These are phyloP conservation scores for Hamigera avellanea DNA, from an alignment of 495 filamentous ascomycete genomes.

Conservation along the genomic window DNA sequence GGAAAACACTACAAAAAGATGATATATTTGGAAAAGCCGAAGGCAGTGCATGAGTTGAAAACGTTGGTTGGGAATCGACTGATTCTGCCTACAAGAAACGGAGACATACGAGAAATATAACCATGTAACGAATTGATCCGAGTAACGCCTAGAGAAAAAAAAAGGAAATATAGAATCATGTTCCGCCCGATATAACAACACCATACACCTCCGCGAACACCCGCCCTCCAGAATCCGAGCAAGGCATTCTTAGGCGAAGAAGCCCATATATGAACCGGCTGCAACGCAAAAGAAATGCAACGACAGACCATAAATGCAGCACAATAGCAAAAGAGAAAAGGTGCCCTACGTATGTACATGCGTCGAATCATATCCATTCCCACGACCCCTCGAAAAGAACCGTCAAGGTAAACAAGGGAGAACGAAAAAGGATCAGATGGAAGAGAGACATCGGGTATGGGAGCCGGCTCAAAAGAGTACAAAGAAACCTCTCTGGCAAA, in stretches of 20 bases:
- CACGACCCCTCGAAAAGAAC: slow-evolving; percentile 1
- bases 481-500: too few relatives aligned
- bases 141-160: background rate
- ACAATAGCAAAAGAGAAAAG: slow-evolving; percentile 4
- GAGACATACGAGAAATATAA: too few relatives aligned
- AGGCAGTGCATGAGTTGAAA: too few relatives aligned
- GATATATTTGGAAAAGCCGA: too few relatives aligned
- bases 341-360: slow-evolving; percentile 17
- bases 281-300: slow-evolving; percentile 3
- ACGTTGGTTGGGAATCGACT: too few relatives aligned
- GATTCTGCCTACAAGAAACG: too few relatives aligned
- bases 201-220: slow-evolving; percentile 15
- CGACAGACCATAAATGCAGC: too few relatives aligned
- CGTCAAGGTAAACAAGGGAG: slow-evolving; percentile 1
- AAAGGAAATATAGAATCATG: slow-evolving; percentile 3
- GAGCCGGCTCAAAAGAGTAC: too few relatives aligned
- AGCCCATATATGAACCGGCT: slow-evolving; percentile 7
- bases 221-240: slow-evolving; percentile 8
- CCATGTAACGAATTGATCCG: too few relatives aligned
- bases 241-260: slow-evolving; percentile 7
- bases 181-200: slow-evolving; percentile 12
- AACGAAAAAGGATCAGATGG: slow-evolving; percentile 1
- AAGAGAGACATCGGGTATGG: too few relatives aligned
- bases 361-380: slow-evolving; percentile 13
- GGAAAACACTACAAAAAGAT: too few relatives aligned